phyloP scores from a whole-genome alignment of 2,329 filamentous ascomycete genomes.

The Zasmidium citrigriseum region DNA sequence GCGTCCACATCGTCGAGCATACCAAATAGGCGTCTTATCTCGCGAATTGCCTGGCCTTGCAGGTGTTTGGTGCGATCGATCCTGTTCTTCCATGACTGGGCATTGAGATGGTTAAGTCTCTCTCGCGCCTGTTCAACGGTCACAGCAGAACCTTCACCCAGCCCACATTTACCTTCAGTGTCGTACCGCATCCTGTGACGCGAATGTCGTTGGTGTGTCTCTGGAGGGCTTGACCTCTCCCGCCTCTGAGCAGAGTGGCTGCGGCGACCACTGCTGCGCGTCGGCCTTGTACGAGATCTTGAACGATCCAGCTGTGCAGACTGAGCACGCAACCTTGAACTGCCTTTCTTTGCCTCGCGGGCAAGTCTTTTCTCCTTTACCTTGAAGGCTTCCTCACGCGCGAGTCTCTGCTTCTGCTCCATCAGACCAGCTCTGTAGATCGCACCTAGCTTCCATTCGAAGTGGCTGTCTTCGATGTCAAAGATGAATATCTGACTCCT shows the following conservation, averaged over 20 bases:
- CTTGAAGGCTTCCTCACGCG: conserved; percentile 84
- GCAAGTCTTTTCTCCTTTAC: conserved; percentile 86
- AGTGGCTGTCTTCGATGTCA: conserved; percentile 91
- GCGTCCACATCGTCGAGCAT: conserved; percentile 78
- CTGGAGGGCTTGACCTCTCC: conserved; percentile 11
- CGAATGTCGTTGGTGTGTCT: conserved; percentile 27
- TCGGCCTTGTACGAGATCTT: conserved; percentile 32
- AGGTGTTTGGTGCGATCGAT: conserved; percentile 75
- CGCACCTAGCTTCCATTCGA: conserved; percentile 94
- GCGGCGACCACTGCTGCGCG: conserved; percentile 33
- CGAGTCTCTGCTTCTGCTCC: conserved; percentile 86
- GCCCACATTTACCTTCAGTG: conserved; percentile 70
- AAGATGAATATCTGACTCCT: conserved; percentile 81
- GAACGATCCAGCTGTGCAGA: conserved; percentile 51
- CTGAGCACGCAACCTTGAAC: conserved; percentile 54
- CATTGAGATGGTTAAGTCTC: conserved; percentile 76
- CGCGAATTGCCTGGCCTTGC: conserved; percentile 73
- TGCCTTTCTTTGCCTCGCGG: conserved; percentile 54
- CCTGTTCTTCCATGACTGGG: conserved; percentile 86
- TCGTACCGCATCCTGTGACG: conserved; percentile 66
- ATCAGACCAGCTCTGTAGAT: conserved; percentile 88
- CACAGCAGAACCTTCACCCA: conserved; percentile 72
- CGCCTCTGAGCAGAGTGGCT: conserved; percentile 39
- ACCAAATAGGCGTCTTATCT: conserved; percentile 78
- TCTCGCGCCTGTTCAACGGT: conserved; percentile 74